Evolutionary conservation across 306 rosid genomes (phyloP).

Genomic region (Argentina anserina): DNA sequence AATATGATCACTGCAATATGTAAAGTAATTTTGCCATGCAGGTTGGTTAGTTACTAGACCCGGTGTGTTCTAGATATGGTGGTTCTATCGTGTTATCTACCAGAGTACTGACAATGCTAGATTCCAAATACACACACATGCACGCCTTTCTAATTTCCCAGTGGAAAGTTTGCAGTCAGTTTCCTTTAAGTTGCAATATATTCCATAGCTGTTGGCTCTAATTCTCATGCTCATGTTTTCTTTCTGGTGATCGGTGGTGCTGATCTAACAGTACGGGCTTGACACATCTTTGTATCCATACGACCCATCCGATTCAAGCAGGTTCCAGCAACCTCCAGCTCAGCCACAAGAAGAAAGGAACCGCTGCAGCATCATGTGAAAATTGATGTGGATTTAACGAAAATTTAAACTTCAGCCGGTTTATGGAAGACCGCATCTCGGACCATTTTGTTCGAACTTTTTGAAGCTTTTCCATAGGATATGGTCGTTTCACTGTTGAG

Average conservation of each 20-base stretch:
- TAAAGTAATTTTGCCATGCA: not conserved
- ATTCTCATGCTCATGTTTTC: slow-evolving; percentile 7
- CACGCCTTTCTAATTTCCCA: not conserved
- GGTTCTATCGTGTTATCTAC: not conserved
- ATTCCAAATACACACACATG: not conserved
- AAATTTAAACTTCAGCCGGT: slow-evolving; percentile 9
- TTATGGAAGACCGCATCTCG: slow-evolving; percentile 22
- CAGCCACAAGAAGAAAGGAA: slow-evolving; percentile 92
- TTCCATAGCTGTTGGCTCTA: not conserved
- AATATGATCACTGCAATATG: too few relatives aligned
- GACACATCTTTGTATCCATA: slow-evolving; percentile 92
- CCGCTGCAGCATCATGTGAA: slow-evolving; percentile 84
- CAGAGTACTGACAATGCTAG: not conserved
- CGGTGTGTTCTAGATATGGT: not conserved
- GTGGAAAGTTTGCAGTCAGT: not conserved
- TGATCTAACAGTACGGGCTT: slow-evolving; percentile 73
- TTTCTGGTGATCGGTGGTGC: not conserved
- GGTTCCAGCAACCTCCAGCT: slow-evolving; percentile 63
- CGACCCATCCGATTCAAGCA: slow-evolving; percentile 84
- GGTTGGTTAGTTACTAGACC: not conserved
- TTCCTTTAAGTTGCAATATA: not conserved
- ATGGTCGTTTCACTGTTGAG: slow-evolving; percentile 26
- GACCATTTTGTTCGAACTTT: slow-evolving; percentile 12
- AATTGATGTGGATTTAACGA: slow-evolving; percentile 19
- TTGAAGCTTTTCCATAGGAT: slow-evolving; percentile 15